Base-by-base conservation (phyloP, 331 rosid species). In the Acacia concinna region DNA sequence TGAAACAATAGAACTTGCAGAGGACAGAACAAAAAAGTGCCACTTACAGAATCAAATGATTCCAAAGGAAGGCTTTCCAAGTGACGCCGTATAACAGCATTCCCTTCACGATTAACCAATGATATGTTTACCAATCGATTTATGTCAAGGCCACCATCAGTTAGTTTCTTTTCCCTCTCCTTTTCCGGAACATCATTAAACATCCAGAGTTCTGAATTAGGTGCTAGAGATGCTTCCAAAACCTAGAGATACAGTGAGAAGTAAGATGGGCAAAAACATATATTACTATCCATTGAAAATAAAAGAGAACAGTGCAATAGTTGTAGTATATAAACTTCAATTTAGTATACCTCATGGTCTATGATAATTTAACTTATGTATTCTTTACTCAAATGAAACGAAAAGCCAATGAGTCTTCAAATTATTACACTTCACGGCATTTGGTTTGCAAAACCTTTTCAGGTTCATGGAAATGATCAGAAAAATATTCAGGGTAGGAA, bases 31-130 rank as follows among this genome's bases (percentile, higher is more conserved):
- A 68, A 31, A 83, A 57, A 75, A 56, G 73, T 71, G 82, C 25
- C 62, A 82, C 97, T 85, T 81, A 94, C 98, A 52, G 98, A 94
- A 86, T 94, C 97, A 83, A 94, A 94, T 73, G 94, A 88, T 68
- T 94, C 92, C 86, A 94, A 83, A 31, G 97, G 98, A 86, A 94
- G 97, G 86, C 97, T 94, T 83, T 94, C 97, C 82, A 94, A 86
- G 82, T 94, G 96, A 60, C 98, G 97, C 3, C 97, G 96, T 80
- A 93, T 91, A 25, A 91, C 97, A 79, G 98, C 98, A 88, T 94
- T 94, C 43, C 98, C 98, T 85, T 94, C 98, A 30, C 94, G 97
- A 76, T 94, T 81, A 73, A 94, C 94, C 85, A 91, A 81, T 17
- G 89, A 56, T 86, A 94, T 87, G 78, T 94, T 94, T 68, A 77